Evolutionary conservation across 2,329 filamentous ascomycete genomes (phyloP), one percentile per base, ranked within the genome.

Genomic region (Alternaria novae-zelandiae): DNA sequence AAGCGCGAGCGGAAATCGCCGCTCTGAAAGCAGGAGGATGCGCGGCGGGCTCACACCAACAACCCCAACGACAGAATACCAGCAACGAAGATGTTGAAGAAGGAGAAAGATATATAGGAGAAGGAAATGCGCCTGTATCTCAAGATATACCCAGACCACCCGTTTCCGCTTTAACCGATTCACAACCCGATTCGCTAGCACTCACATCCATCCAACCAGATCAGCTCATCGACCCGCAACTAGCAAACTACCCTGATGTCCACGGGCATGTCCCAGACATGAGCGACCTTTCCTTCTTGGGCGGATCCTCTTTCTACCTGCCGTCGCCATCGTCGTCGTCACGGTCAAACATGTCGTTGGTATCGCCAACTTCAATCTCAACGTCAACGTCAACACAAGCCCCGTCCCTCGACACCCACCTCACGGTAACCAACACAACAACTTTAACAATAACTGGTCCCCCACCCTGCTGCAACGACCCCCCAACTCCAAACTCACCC

Each of bases 381-480:
- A 20, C 28, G 45, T 26, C 32, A 13, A 30, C n/a, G 6, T 11
- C 41, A 32, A 23, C 57, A 43, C 50, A 49, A 4, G 44, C n/a
- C 30, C 55, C 36, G 3, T 11, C 36, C 20, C 59, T 41, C 32
- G 4, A 30, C n/a, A 15, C 11, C 30, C 30, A 23, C 54, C 49
- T 50, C 45, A 21, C 43, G 13, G 23, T 45, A 10, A 28, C 30
- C 28, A 50, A 13, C 28, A 41, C 20, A 41, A 46, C 11, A 21
- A 21, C 32, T 46, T 25, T 51, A 2, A 41, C 36, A 4, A 13
- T 6, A 6, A 36, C 23, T 9, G 68, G 73, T 3, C 71, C 73
- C 4, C 74, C 72, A n/a, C 72, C 74, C 6, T 76, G 74, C 54
- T 77, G 74, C 56, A 59, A 59, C 2, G 71, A 74, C 53, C 46